Conservation (phyloP, 202 grass and related monocot species). For the Zoysia matrella region DNA sequence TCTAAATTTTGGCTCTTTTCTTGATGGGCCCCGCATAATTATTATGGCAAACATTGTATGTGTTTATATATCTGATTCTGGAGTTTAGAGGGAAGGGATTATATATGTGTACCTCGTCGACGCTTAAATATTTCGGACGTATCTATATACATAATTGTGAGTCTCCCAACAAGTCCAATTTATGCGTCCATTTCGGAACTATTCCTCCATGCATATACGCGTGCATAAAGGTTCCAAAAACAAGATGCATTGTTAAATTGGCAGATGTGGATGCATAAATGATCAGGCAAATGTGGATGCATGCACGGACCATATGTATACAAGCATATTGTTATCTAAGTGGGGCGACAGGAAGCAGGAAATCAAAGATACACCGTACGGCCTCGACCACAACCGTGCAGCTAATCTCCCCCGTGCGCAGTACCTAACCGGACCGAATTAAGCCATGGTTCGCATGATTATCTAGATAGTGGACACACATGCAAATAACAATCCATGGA, state of each 20-base stretch:
- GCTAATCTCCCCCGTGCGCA: slow-evolving; percentile 35
- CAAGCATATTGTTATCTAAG: slow-evolving; percentile 25
- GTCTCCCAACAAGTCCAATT: neutral
- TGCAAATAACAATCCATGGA: too few relatives aligned
- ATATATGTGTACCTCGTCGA: neutral
- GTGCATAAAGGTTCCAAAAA: neutral
- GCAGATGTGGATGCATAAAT: neutral
- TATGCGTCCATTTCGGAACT: neutral
- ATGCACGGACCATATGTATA: slow-evolving; percentile 43
- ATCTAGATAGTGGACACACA: neutral
- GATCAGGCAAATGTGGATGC: slow-evolving; percentile 31
- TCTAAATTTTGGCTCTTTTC: slow-evolving; percentile 18
- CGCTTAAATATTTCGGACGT: slow-evolving; percentile 4
- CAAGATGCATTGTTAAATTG: neutral
- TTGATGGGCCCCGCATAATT: slow-evolving; percentile 30
- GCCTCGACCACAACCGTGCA: slow-evolving; percentile 51
- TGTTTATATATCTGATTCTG: slow-evolving; percentile 9
- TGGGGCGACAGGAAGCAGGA: slow-evolving; percentile 56
- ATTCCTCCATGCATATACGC: slow-evolving; percentile 5
- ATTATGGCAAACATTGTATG: slow-evolving; percentile 46
- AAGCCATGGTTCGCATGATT: slow-evolving; percentile 14
- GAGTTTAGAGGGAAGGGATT: slow-evolving; percentile 19
- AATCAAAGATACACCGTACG: slow-evolving; percentile 66
- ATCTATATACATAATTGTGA: neutral
- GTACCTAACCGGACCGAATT: slow-evolving; percentile 22